Conservation (phyloP, 306 rosid genomes). For the Trichosanthes truncata region DNA sequence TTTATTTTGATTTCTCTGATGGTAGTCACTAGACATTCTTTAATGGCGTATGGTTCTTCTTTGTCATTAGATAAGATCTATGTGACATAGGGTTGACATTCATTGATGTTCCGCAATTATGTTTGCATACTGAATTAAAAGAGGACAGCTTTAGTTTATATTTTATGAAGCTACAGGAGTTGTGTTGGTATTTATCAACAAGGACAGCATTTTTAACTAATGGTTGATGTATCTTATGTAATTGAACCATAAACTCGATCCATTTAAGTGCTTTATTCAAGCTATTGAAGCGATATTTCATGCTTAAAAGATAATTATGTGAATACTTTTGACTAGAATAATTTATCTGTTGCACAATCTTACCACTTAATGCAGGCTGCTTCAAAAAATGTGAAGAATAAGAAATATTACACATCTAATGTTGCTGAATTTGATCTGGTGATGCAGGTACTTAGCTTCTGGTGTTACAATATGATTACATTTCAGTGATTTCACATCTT, state of each 20-base stretch:
- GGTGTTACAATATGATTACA: constrained; percentile 13
- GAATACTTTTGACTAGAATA: not conserved
- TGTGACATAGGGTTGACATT: not conserved
- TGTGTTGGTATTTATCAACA: not conserved
- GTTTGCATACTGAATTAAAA: not conserved
- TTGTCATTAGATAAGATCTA: not conserved
- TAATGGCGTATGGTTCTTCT: not conserved
- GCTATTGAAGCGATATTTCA: not conserved
- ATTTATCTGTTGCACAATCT: constrained; percentile 14
- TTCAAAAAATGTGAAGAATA: constrained; percentile 38
- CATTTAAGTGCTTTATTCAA: not conserved
- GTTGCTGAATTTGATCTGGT: constrained; percentile 94
- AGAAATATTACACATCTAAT: constrained; percentile 39
- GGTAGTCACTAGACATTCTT: not conserved
- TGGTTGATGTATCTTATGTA: not conserved
- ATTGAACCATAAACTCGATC: not conserved
- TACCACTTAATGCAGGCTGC: constrained; percentile 45
- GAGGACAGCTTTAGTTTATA: not conserved
- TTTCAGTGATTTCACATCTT: constrained; percentile 3
- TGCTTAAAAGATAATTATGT: not conserved
- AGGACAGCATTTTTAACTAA: not conserved
- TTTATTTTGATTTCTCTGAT: not conserved
- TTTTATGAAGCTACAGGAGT: not conserved
- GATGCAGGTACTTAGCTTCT: constrained; percentile 64
- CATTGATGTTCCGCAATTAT: not conserved